Evolutionary conservation across 2,329 filamentous ascomycete genomes (phyloP), one percentile per base, ranked within the genome.

Genomic region (Bipolaris sorokiniana): DNA sequence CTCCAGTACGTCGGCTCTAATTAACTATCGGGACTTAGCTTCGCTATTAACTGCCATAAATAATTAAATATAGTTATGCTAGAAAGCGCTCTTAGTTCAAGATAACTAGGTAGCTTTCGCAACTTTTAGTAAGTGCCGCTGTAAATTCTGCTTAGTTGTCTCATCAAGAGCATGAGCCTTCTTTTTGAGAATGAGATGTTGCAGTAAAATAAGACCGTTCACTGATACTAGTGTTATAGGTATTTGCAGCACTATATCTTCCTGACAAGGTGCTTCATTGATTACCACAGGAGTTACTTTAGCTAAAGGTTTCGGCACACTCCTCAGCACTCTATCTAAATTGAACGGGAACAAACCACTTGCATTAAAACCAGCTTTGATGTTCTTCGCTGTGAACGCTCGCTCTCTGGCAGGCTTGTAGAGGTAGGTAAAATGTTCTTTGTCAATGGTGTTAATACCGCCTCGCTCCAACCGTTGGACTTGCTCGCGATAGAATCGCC

Each of bases 321-420:
- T 28, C 26, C 26, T 28, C 2, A 28, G 26, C 7, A 28, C 7
- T 28, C 7, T 9, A 9, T 28, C 26, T 28, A 3, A 7, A 28
- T 28, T 28, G 9, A 9, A 28, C 26, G 7, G 26, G 26, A 28
- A 28, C 26, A 28, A 28, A 10, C 26, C 3, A 28, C 26, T 28
- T 28, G 9, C 9, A 28, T 6, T 7, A 28, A 28, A 28, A 1
- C 26, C 7, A 28, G 26, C 26, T 10, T 28, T 28, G 23, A 75
- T 75, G 50, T 75, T 77, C 58, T 60, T 72, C 18, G 23, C 15
- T 7, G 63, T 72, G 7, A 71, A 56, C 11, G 64, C 71, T 44
- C 20, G 59, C 42, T 65, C 53, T 40, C 66, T 59, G 42, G 66
- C 65, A 59, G 55, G 63, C 26, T 50, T 67, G 49, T 49, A 49